Base-by-base conservation (phyloP, 164 flowering plant genomes). In the Brasenia schreberi region DNA sequence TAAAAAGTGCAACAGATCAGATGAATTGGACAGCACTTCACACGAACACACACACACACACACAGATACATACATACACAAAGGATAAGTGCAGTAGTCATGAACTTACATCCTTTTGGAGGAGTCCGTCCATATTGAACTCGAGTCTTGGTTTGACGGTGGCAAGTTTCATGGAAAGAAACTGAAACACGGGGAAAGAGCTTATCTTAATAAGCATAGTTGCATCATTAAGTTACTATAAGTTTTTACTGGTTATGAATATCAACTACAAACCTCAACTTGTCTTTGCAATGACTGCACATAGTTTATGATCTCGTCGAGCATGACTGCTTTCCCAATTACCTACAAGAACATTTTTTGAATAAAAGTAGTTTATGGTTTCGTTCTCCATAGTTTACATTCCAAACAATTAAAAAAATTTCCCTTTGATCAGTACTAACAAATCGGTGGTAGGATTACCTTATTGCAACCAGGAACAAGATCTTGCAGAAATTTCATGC, bases 391-490 rank as follows among this genome's bases (percentile, higher is more conserved):
- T 33, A 1, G 39, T 33, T 33, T 33, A 33, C 39, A 49, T 49
- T 49, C 56, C 16, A 49, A 49, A 49, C 16, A 14, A 14, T 49
- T 49, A 49, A 6, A 14, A 49, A 43, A 33, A 74, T 65, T 66
- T 63, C 42, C 56, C 12, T 33, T 33, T 33, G 39, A 33, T 33
- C 39, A 33, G 39, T 33, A 4, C 39, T 33, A 33, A 33, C 39
- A 33, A 33, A 33, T 33, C 39, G 39, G 39, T 33, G 39, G 39
- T 33, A 14, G 56, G 56, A 49, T 23, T 43, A 92, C 98, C 96
- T 92, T 92, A 74, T 89, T 88, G 80, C 97, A 90, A 16, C 97
- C 97, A 0, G 98, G 98, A 14, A 93, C 98, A 64, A 93, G 94
- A 81, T 90, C 97, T 69, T 93, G 97, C 64, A 93, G 87, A 52